Evolutionary conservation across 2,329 filamentous ascomycete species (phyloP), one percentile per base, ranked within the genome.

Genomic region (Aspergillus tubingensis): DNA sequence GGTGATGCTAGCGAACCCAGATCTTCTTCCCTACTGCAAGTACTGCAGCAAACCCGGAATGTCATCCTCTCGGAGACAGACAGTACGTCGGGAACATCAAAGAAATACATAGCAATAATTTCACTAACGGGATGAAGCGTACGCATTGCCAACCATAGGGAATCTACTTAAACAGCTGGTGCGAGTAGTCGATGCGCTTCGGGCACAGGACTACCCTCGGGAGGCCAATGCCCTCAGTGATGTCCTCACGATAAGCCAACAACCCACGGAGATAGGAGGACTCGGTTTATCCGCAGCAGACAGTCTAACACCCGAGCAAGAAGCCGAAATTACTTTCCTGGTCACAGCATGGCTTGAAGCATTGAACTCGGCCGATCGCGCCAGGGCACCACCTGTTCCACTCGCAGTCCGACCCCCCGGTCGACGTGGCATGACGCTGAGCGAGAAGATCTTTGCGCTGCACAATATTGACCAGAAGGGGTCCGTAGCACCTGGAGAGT

Each of bases 341-440:
- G 60, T 67, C 3, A 65, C 67, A 5, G 67, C 70, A 8, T 74
- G 68, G 69, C 59, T 74, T 8, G 68, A 72, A 48, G 60, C 71
- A 1, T 62, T 74, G 8, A 74, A 72, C 50, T 72, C 69, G 1
- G 59, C 56, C 4, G 72, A 73, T 41, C 54, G 61, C 17, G 51
- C 60, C 5, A 65, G 60, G 41, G 39, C 51, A 3, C 49, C 52
- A 1, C 59, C 57, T 3, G 13, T 39, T 15, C 61, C 61, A 10
- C 48, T 71, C 8, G 3, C 27, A 2, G 13, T 50, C 2, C 59
- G 69, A 2, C 68, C 66, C 11, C 19, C 23, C 2, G 64, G 60
- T 3, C 65, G 62, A 21, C 57, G 62, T 3, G 65, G 65, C 30
- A 81, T 82, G 79, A 80, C 72, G 6, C 58, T 80, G 2, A 72